phyloP scores from a whole-genome alignment of 176 grass and related monocot species.

The Bonia amplexicaulis region DNA sequence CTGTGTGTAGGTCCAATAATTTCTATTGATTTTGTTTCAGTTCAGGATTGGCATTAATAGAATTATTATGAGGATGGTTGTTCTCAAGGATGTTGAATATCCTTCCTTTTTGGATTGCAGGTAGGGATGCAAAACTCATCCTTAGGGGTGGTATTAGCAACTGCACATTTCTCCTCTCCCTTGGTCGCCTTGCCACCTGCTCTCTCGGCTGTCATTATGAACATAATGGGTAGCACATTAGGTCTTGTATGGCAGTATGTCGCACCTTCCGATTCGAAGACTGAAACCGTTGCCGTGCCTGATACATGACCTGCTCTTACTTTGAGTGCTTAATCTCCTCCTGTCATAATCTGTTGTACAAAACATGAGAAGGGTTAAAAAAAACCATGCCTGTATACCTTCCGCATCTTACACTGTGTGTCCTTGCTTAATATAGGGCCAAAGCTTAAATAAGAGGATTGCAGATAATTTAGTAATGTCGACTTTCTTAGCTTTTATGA shows the following conservation, averaged over 20 bases:
- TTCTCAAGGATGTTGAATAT: conserved; percentile 8
- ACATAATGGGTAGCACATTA: conserved; percentile 78
- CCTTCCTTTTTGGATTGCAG: conserved; percentile 38
- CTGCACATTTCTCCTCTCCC: conserved; percentile 68
- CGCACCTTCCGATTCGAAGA: conserved; percentile 22
- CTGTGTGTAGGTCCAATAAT: neutral
- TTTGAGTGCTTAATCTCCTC: conserved; percentile 1
- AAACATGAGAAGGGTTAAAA: neutral
- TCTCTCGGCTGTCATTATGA: conserved; percentile 78
- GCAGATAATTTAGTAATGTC: neutral
- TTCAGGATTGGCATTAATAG: conserved; percentile 13
- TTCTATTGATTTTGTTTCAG: neutral
- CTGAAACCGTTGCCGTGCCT: neutral
- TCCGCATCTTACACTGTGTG: neutral
- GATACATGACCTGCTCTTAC: conserved; percentile 6
- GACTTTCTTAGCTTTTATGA: neutral
- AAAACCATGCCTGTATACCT: neutral
- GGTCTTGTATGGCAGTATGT: conserved; percentile 59
- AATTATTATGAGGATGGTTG: neutral
- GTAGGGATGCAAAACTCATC: conserved; percentile 89
- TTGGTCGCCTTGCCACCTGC: conserved; percentile 69
- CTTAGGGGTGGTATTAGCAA: conserved; percentile 68
- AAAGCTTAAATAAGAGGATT: neutral
- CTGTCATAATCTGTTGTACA: neutral
- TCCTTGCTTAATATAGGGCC: neutral